These are phyloP conservation scores for Coemansia sp. DNA, from an alignment of 192 early-diverging fungal genomes.

Conservation along the genomic window DNA sequence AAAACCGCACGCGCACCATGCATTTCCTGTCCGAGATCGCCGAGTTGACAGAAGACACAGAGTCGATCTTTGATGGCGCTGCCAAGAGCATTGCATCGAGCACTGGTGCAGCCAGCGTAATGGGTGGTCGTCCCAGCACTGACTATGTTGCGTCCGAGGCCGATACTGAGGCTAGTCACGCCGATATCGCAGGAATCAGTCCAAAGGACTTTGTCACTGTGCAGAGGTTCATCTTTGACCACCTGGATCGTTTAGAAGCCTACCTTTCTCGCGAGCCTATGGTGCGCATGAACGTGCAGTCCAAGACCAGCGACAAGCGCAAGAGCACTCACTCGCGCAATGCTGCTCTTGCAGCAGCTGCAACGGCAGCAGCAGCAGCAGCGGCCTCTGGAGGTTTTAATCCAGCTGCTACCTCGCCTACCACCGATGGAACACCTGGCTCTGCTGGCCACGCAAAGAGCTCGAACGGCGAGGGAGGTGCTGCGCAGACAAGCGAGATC, in stretches of 20 bases:
- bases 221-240: conserved; percentile 69
- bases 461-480: neutral
- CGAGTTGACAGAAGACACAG: conserved; percentile 46
- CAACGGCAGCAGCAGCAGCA: conserved; percentile 1
- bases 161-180: conserved; percentile 21
- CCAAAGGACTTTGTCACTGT: conserved; percentile 55
- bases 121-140: conserved; percentile 27
- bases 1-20: conserved; percentile 79
- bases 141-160: conserved; percentile 36
- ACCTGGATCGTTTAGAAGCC: conserved; percentile 68
- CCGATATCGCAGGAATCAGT: conserved; percentile 35
- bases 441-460: conserved; percentile 12
- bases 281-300: conserved; percentile 36
- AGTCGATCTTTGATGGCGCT: conserved; percentile 43
- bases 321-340: conserved; percentile 27
- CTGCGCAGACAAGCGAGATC: conserved; percentile 17
- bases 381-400: neutral
- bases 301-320: conserved; percentile 41
- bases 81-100: conserved; percentile 48
- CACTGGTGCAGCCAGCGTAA: conserved; percentile 14
- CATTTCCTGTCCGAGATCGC: conserved; percentile 81
- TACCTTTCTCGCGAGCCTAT: conserved; percentile 64
- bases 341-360: conserved; percentile 7
- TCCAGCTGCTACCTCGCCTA: neutral
- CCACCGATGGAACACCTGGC: neutral